Base-by-base conservation (phyloP, 2,329 filamentous ascomycete species). In the Plenodomus biglobosus region DNA sequence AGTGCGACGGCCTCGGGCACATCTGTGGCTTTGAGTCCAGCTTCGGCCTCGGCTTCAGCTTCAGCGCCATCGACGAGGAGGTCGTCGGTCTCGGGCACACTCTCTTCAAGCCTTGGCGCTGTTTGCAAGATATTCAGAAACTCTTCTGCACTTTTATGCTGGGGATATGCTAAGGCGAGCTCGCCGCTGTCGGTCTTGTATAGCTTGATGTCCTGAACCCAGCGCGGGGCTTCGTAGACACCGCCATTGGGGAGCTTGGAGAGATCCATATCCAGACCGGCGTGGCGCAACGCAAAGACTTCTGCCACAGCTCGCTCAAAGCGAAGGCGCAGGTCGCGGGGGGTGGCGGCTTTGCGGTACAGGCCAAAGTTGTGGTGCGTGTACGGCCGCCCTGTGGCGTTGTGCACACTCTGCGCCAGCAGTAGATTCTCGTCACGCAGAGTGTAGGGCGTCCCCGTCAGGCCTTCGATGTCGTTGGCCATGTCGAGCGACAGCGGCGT, bases 281-380 rank as follows among this genome's bases (percentile, higher is more conserved):
- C 59, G 34, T 70, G 52, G 43, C 62, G 61, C 20, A 83, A 66
- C 2, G 80, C 68, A 50, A 78, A 76, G 3, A 82, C 68, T 61
- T 86, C 83, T 4, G 85, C 77, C 10, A 81, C 71, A 3, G 82
- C 78, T 52, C 80, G 77, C 52, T 81, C 80, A 35, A 85, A 74
- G 24, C 78, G 73, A 37, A 62, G 68, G 38, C 60, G 60, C 15
- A 69, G 54, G 10, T 60, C 48, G 15, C 48, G 38, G 7, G 51
- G 38, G 15, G 53, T 52, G 3, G 50, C 52, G 13, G 52, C 46
- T 18, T 58, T 59, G 39, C 48, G 50, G 21, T 55, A 44, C 22
- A 60, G 49, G 24, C 64, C 67, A 40, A 66, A 68, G 47, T 61
- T 62, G 44, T 59, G 56, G 2, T 50, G 45, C 13, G 57, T 66